Conservation (phyloP, 257 asterid genomes). For the Anisodus tanguticus region DNA sequence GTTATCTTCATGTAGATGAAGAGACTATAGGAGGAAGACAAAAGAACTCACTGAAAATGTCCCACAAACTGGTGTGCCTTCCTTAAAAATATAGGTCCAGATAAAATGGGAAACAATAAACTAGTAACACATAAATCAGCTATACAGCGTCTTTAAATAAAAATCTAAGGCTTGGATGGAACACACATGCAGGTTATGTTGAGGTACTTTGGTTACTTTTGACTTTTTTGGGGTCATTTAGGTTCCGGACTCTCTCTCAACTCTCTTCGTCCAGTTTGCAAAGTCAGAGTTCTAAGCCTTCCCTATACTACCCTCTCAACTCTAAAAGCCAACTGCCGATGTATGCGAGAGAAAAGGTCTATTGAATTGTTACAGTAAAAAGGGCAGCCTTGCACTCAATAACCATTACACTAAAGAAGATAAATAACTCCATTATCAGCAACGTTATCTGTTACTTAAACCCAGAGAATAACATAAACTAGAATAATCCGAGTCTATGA, state of each 20-base stretch:
- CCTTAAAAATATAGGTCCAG: not conserved
- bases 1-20: not conserved
- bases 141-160: not conserved
- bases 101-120: not conserved
- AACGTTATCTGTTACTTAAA: not conserved
- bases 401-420: not conserved
- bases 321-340: not conserved
- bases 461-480: not conserved
- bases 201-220: no score
- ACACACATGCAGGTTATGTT: not conserved
- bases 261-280: not conserved
- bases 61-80: not conserved
- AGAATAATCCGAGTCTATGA: not conserved
- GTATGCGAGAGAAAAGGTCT: slow-evolving; percentile 9
- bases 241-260: not conserved
- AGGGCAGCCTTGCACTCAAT: not conserved
- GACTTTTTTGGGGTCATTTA: no score
- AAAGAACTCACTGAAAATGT: not conserved
- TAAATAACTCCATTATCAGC: slow-evolving; percentile 6
- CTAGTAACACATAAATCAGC: not conserved
- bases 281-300: not conserved
- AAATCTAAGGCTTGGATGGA: not conserved
- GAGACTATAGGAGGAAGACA: not conserved
- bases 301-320: not conserved
- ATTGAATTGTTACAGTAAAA: slow-evolving; percentile 1